Conservation (phyloP, 2,329 filamentous ascomycete species). For the Pseudogymnoascus destructans region DNA sequence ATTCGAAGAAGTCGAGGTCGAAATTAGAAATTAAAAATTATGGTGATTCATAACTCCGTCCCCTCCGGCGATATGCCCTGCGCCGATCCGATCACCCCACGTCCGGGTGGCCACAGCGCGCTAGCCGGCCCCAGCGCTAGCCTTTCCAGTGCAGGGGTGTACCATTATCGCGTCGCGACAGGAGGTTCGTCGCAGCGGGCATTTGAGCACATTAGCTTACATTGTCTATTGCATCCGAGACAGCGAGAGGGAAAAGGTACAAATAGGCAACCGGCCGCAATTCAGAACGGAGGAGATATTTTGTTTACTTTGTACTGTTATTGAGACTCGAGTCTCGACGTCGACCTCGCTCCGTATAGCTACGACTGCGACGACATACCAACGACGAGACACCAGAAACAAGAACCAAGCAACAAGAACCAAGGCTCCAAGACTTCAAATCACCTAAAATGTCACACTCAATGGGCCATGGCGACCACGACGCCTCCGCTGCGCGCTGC, state of each 20-base stretch:
- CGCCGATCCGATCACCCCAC: conserved; percentile 6
- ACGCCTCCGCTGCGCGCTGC: conserved; percentile 55
- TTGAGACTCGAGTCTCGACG: not conserved
- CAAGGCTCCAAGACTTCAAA: not conserved
- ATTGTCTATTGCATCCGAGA: not conserved
- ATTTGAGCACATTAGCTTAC: conserved; percentile 5
- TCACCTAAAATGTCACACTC: not conserved
- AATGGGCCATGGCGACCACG: conserved; percentile 44
- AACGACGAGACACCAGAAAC: not conserved
- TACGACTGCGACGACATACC: not conserved
- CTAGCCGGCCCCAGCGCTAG: not conserved
- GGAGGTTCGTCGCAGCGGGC: not conserved
- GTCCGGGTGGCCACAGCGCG: not conserved
- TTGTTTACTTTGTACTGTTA: not conserved
- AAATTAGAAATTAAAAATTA: not conserved
- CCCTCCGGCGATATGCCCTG: not conserved
- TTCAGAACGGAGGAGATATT: not conserved
- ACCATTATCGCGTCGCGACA: conserved; percentile 1
- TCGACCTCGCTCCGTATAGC: not conserved
- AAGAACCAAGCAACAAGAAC: not conserved
- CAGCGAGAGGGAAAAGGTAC: not conserved
- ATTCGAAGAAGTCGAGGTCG: not conserved
- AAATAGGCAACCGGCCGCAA: not conserved
- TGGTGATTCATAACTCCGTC: not conserved
- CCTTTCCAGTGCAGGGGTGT: not conserved